These are phyloP conservation scores for Cyclanthera cordifolia DNA, from an alignment of 306 rosid species.

Conservation along the genomic window DNA sequence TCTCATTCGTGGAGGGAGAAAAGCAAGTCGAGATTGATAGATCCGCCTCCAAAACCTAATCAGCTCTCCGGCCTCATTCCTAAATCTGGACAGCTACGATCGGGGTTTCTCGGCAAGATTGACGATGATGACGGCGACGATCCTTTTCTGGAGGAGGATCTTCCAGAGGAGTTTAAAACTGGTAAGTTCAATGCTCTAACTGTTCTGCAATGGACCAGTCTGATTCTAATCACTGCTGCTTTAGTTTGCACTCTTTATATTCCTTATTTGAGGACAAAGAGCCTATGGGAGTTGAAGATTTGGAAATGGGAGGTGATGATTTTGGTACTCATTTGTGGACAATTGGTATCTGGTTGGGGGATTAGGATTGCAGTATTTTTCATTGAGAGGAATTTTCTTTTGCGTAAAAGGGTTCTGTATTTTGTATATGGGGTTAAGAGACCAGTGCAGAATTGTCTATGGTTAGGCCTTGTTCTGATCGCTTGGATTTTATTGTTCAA, in stretches of 20 bases:
- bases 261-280: constrained; percentile 23
- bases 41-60: constrained; percentile 37
- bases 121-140: constrained; percentile 47
- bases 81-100: constrained; percentile 45
- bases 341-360: constrained; percentile 76
- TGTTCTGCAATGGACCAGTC: constrained; percentile 56
- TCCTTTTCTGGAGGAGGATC: constrained; percentile 63
- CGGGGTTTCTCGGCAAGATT: constrained; percentile 36
- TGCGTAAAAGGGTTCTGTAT: constrained; percentile 63
- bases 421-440: constrained; percentile 67
- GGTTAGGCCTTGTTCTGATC: constrained; percentile 71
- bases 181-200: constrained; percentile 23
- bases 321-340: constrained; percentile 60
- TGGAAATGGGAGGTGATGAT: constrained; percentile 88
- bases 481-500: constrained; percentile 69
- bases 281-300: constrained; percentile 41
- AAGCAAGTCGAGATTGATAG: constrained; percentile 40
- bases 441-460: constrained; percentile 63
- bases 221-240: constrained; percentile 45
- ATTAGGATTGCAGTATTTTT: constrained; percentile 45
- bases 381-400: constrained; percentile 58
- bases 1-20: constrained; percentile 28
- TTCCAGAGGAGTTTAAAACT: constrained; percentile 42
- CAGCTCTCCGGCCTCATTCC: constrained; percentile 23
- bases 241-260: constrained; percentile 34